phyloP scores from a whole-genome alignment of 768 basidiomycete genomes.

The Leccinum uliginosum region DNA sequence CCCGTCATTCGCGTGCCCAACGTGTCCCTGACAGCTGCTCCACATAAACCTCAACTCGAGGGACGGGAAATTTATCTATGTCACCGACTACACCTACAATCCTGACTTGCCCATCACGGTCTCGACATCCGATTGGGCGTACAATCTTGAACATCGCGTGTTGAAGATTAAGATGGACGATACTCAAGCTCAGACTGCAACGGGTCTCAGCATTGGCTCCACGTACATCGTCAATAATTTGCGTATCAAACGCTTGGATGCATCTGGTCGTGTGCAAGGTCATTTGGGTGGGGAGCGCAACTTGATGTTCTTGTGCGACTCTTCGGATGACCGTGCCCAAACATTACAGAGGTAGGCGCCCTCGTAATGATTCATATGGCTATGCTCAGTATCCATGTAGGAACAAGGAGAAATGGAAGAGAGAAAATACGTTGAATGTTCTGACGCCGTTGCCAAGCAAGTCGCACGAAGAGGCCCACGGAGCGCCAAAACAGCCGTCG shows the following conservation, averaged over 20 bases:
- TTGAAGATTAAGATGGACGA: constrained; percentile 51
- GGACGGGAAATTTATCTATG: constrained; percentile 41
- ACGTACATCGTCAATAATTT: constrained; percentile 50
- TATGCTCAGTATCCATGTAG: constrained; percentile 18
- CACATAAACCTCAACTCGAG: constrained; percentile 33
- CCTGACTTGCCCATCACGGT: constrained; percentile 34
- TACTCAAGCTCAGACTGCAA: constrained; percentile 39
- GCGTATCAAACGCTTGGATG: constrained; percentile 33
- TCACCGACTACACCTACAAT: constrained; percentile 64
- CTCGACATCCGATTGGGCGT: constrained; percentile 34
- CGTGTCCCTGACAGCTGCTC: constrained; percentile 39
- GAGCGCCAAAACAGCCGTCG: neutral
- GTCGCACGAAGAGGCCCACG: constrained; percentile 4
- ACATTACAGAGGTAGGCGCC: constrained; percentile 20
- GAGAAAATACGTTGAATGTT: constrained; percentile 16
- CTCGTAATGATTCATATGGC: neutral
- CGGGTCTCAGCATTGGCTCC: constrained; percentile 36
- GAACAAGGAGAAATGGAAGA: constrained; percentile 31
- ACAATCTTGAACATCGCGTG: constrained; percentile 46
- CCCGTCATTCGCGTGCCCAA: neutral
- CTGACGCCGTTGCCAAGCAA: neutral
- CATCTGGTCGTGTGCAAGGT: constrained; percentile 17
- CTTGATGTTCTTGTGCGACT: constrained; percentile 21
- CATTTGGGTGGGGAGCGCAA: constrained; percentile 27
- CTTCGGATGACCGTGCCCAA: constrained; percentile 13